phyloP scores from a whole-genome alignment of 2,329 filamentous ascomycete genomes.

The Daldinia eschscholtzii region DNA sequence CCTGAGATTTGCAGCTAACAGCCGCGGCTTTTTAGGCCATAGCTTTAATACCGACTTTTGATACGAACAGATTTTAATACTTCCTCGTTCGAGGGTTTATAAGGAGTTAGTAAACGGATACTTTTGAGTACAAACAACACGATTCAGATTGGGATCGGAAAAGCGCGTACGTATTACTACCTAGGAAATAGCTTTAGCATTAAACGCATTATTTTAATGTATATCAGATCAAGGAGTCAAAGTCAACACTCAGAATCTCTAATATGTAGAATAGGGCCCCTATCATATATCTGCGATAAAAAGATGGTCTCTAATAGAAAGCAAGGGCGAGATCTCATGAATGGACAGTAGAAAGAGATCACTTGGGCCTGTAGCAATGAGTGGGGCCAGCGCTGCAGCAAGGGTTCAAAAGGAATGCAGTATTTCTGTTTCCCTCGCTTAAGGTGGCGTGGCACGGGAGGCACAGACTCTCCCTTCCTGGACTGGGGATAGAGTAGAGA shows the following conservation, averaged over 20 bases:
- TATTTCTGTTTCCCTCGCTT: conserved; percentile 9
- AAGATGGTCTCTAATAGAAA: not conserved
- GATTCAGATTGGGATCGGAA: not conserved
- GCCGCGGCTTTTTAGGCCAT: not conserved
- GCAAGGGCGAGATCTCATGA: not conserved
- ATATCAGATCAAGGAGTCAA: not conserved
- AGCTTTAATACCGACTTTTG: not conserved
- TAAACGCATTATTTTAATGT: not conserved
- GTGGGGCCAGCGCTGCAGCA: conserved; percentile 12
- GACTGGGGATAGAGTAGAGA: not conserved
- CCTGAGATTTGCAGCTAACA: not conserved
- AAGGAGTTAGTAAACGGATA: not conserved
- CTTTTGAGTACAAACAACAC: not conserved
- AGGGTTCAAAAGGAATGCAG: conserved; percentile 16
- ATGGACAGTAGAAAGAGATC: not conserved
- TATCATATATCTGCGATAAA: not conserved
- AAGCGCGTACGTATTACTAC: not conserved
- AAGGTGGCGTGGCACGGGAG: not conserved
- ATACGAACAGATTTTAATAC: not conserved
- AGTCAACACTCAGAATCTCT: not conserved
- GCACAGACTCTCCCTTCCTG: conserved; percentile 6
- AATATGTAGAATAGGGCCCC: not conserved
- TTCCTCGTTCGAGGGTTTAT: not conserved
- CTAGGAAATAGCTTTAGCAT: not conserved
- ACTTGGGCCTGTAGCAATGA: conserved; percentile 10